A percentile compares a stretch with the other conserved stretches of the same genome.
Evolutionary conservation across 2,329 filamentous ascomycete genomes (phyloP).

Genomic region (Ustulina deusta): DNA sequence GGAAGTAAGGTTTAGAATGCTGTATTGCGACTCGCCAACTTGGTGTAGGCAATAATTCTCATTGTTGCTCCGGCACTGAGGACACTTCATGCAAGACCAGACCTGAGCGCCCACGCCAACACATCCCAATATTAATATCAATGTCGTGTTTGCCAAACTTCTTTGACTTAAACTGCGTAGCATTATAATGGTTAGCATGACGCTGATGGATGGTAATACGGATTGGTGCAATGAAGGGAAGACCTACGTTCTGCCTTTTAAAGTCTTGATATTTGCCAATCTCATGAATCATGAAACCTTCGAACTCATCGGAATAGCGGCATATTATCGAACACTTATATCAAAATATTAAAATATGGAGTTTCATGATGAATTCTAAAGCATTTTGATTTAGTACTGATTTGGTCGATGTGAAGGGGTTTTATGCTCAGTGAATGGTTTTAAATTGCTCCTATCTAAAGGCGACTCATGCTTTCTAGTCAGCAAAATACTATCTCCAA

Average conservation of each 20-base stretch:
- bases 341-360: not conserved
- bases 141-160: constrained; percentile 66
- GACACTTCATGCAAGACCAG: constrained; percentile 65
- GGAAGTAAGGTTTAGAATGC: not conserved
- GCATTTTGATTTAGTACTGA: no score
- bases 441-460: not conserved
- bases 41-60: constrained; percentile 63
- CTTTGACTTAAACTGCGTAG: constrained; percentile 49
- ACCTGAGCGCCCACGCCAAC: constrained; percentile 74
- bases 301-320: constrained; percentile 49
- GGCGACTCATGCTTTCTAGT: no score
- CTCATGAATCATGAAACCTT: constrained; percentile 51
- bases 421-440: not conserved
- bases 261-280: constrained; percentile 49
- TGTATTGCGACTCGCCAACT: constrained; percentile 50
- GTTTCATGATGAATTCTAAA: not conserved
- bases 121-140: constrained; percentile 73
- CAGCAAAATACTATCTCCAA: not conserved
- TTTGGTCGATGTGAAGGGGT: not conserved
- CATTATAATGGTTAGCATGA: not conserved
- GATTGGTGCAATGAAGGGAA: not conserved
- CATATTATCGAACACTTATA: constrained; percentile 39
- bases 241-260: constrained; percentile 48
- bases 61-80: constrained; percentile 60
- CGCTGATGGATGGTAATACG: not conserved